Evolutionary conservation across 495 filamentous ascomycete species (phyloP).

Genomic region (Hyaloscypha finlandica): DNA sequence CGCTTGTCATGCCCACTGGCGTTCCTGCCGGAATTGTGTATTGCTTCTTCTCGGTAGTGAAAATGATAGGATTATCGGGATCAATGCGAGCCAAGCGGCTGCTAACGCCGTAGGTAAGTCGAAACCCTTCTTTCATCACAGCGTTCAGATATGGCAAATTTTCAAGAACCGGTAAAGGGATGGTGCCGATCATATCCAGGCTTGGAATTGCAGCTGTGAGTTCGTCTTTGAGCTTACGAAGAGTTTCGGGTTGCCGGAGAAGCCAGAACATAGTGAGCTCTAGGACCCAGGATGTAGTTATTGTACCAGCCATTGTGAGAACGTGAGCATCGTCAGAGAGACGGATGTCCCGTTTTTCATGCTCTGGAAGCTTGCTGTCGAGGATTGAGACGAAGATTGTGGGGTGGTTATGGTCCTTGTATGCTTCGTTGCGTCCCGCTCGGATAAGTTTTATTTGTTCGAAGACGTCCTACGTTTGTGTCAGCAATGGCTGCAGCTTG

Average conservation of each 20-base stretch:
- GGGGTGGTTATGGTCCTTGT: not conserved
- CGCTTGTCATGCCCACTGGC: constrained; percentile 43
- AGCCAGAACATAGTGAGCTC: constrained; percentile 2
- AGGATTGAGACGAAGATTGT: constrained; percentile 26
- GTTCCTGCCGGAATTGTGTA: constrained; percentile 36
- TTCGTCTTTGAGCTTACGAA: not conserved
- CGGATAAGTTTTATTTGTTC: not conserved
- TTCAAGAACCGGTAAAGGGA: constrained; percentile 26
- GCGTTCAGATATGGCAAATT: constrained; percentile 49
- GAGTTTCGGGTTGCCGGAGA: constrained; percentile 5
- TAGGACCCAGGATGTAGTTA: not conserved
- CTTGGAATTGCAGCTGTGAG: not conserved
- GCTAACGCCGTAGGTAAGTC: constrained; percentile 43
- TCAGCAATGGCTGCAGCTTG: not conserved
- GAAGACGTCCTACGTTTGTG: not conserved
- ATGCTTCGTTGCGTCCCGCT: not conserved
- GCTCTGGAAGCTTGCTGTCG: constrained; percentile 25
- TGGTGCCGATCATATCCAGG: constrained; percentile 1
- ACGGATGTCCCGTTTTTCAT: constrained; percentile 35
- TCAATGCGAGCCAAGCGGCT: constrained; percentile 18
- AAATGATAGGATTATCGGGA: constrained; percentile 27
- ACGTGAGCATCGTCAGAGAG: constrained; percentile 36
- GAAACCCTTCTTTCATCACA: constrained; percentile 45
- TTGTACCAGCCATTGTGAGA: constrained; percentile 30
- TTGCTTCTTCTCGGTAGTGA: constrained; percentile 29